Conservation (phyloP, 1,139 yeast species). For the Williopsis jadinii region DNA sequence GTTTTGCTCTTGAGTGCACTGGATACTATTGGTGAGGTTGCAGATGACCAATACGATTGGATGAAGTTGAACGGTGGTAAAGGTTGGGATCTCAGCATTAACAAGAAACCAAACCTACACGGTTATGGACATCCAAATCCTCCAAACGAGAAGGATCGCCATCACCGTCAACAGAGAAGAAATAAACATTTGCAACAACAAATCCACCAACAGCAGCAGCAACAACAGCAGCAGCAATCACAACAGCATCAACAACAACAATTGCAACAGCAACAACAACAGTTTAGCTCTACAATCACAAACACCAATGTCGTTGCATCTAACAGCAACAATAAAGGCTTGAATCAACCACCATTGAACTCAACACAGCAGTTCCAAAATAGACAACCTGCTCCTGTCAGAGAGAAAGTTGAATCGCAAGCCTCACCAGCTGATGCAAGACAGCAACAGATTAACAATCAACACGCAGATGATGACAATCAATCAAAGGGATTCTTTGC, state of each 20-base stretch:
- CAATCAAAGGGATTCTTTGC: slow-evolving; percentile 30
- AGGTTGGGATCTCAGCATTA: slow-evolving; percentile 83
- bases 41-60: slow-evolving; percentile 94
- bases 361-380: slow-evolving; percentile 23
- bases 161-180: slow-evolving; percentile 24
- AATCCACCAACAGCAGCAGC: slow-evolving; percentile 20
- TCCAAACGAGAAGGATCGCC: slow-evolving; percentile 34
- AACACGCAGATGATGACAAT: slow-evolving; percentile 19
- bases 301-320: slow-evolving; percentile 10
- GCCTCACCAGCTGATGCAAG: slow-evolving; percentile 15
- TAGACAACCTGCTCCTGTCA: slow-evolving; percentile 23
- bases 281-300: slow-evolving; percentile 1
- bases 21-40: slow-evolving; percentile 60
- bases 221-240: slow-evolving; percentile 20
- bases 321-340: slow-evolving; percentile 3
- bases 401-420: slow-evolving; percentile 19
- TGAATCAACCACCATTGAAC: slow-evolving; percentile 12
- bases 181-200: slow-evolving; percentile 29
- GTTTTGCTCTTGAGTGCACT: slow-evolving; percentile 70
- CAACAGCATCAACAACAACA: slow-evolving; percentile 18
- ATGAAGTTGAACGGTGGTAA: slow-evolving; percentile 84
- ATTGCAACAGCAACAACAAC: slow-evolving; percentile 13
- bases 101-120: slow-evolving; percentile 83
- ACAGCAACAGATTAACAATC: slow-evolving; percentile 17
- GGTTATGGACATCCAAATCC: slow-evolving; percentile 78